Conservation (phyloP, 2,329 filamentous ascomycete species). For the Trichophyton benhamiae region DNA sequence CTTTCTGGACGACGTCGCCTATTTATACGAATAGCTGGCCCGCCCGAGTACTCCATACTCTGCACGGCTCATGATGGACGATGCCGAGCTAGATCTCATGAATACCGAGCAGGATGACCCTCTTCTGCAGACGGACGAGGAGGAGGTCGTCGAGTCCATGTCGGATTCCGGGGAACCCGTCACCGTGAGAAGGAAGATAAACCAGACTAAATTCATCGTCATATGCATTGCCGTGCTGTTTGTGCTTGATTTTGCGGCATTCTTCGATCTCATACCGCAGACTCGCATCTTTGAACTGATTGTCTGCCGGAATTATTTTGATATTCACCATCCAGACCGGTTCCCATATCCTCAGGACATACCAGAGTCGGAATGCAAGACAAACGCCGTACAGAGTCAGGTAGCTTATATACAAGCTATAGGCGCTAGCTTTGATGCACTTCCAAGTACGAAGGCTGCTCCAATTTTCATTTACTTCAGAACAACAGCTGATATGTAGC, state of each 20-base stretch:
- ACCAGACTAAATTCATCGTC: conserved; percentile 8
- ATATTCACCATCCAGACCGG: conserved; percentile 30
- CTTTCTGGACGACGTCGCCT: no score
- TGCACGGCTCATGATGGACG: no score
- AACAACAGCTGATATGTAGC: not conserved
- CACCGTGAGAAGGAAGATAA: conserved; percentile 5
- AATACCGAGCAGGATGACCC: conserved; percentile 5
- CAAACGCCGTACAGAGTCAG: conserved; percentile 37
- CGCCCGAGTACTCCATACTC: no score
- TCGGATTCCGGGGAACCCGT: not conserved
- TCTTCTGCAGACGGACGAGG: conserved; percentile 4
- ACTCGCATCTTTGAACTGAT: conserved; percentile 40
- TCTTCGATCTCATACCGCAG: conserved; percentile 12
- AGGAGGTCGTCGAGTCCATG: not conserved
- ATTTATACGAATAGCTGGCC: no score
- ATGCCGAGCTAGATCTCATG: not conserved
- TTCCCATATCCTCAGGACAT: conserved; percentile 33
- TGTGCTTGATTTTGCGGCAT: conserved; percentile 10
- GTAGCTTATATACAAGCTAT: conserved; percentile 41
- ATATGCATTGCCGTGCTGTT: conserved; percentile 8
- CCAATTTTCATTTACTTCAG: not conserved
- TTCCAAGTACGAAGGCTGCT: conserved; percentile 22
- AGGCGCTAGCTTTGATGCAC: conserved; percentile 38
- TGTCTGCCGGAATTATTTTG: conserved; percentile 36
- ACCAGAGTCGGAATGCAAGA: conserved; percentile 39